Conservation (phyloP, 2,329 filamentous ascomycete genomes). For the Graphilbum sp. region DNA sequence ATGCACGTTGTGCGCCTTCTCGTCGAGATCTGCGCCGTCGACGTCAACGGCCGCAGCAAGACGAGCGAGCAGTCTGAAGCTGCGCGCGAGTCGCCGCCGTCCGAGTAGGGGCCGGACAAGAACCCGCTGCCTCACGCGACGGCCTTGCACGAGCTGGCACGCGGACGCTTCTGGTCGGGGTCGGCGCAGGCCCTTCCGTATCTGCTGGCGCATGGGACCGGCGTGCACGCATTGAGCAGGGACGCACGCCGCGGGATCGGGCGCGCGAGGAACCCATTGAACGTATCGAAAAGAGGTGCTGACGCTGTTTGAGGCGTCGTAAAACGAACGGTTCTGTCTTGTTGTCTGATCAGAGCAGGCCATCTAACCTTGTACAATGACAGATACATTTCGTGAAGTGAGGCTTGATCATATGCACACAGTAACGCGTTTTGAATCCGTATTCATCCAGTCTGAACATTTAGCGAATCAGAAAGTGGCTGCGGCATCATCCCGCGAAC, state of each 20-base stretch:
- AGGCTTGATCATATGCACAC: no score
- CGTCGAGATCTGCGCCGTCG: slow-evolving; percentile 1
- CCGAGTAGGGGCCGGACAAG: not conserved
- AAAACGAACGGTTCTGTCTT: no score
- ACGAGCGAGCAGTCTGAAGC: not conserved
- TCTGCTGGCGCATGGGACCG: not conserved
- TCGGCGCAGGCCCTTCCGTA: not conserved
- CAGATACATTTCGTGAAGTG: no score
- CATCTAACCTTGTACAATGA: no score
- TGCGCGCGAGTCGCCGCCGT: not conserved
- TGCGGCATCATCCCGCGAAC: no score
- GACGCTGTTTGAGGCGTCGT: not conserved
- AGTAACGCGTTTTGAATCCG: no score
- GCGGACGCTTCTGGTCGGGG: not conserved
- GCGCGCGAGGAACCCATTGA: not conserved
- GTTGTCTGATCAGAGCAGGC: no score
- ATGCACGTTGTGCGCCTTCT: slow-evolving; percentile 4
- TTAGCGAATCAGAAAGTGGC: no score
- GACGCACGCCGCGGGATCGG: not conserved
- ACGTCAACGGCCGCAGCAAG: slow-evolving; percentile 2
- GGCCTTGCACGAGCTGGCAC: not conserved
- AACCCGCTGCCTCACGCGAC: not conserved
- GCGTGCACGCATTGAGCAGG: not conserved
- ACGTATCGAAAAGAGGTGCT: not conserved
- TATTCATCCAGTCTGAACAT: no score